Evolutionary conservation across 345 rosid genomes (phyloP).

Genomic region (Euphorbia peplus): DNA sequence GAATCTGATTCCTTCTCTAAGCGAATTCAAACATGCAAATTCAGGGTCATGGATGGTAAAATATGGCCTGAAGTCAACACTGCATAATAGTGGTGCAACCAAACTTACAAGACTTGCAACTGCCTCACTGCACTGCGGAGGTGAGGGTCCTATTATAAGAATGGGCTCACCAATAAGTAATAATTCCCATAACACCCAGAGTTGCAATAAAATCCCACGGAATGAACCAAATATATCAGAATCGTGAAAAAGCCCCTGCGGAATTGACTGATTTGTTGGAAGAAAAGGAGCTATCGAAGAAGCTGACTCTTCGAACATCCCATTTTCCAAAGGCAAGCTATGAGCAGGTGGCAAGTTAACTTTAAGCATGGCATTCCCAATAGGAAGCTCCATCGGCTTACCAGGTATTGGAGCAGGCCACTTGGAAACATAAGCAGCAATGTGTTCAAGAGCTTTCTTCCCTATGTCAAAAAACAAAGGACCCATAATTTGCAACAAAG

Average conservation of each 20-base stretch:
- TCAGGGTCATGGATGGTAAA: conserved; percentile 95
- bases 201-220: conserved; percentile 76
- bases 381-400: conserved; percentile 86
- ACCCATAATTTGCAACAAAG: conserved; percentile 92
- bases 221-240: conserved; percentile 85
- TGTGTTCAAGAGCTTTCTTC: conserved; percentile 73
- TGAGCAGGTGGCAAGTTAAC: conserved; percentile 90
- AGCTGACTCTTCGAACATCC: conserved; percentile 65
- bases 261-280: conserved; percentile 85
- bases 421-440: conserved; percentile 77
- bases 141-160: conserved; percentile 90
- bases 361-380: conserved; percentile 86
- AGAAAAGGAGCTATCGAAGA: conserved; percentile 91
- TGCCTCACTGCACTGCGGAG: conserved; percentile 95
- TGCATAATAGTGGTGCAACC: conserved; percentile 79
- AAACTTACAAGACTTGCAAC: conserved; percentile 94
- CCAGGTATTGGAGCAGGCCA: conserved; percentile 94
- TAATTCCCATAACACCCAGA: conserved; percentile 94
- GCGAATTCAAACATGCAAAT: conserved; percentile 63
- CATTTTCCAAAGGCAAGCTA: conserved; percentile 71
- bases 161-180: conserved; percentile 89
- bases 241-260: conserved; percentile 96
- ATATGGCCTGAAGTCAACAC: conserved; percentile 96
- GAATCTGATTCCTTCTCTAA: conserved; percentile 72
- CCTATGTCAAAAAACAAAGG: conserved; percentile 89